Conservation (phyloP, 495 filamentous ascomycete species). For the Aspergillus bertholletiae region DNA sequence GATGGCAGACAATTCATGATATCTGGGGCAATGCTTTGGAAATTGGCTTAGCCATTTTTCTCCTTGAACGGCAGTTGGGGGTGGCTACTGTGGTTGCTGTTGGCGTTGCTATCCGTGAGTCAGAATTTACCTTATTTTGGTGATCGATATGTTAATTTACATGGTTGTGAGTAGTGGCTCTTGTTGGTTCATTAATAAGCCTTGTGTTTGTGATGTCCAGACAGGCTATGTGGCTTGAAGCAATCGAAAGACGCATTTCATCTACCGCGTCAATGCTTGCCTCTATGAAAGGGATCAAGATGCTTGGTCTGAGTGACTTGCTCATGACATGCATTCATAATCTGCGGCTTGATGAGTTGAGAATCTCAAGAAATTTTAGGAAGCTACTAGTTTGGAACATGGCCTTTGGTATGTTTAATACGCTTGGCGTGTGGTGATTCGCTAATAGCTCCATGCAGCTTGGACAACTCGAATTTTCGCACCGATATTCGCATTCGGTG, state of each 20-base stretch:
- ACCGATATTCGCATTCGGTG: conserved; percentile 50
- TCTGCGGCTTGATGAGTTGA: conserved; percentile 54
- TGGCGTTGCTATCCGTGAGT: conserved; percentile 44
- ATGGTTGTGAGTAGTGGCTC: conserved; percentile 20
- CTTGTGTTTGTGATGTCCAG: conserved; percentile 29
- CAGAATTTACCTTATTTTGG: conserved; percentile 17
- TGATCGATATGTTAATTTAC: neutral
- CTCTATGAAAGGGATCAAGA: conserved; percentile 59
- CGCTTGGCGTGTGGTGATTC: neutral
- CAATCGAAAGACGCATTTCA: conserved; percentile 51
- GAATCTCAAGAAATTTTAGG: conserved; percentile 53
- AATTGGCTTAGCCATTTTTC: conserved; percentile 54
- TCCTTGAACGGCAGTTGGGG: conserved; percentile 56
- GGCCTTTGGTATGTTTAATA: conserved; percentile 36
- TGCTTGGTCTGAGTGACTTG: conserved; percentile 50
- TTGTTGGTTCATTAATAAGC: conserved; percentile 33
- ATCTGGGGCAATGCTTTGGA: conserved; percentile 57
- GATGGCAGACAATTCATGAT: conserved; percentile 50
- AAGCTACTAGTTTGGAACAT: conserved; percentile 52
- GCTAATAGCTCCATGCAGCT: conserved; percentile 20
- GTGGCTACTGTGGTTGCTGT: conserved; percentile 50
- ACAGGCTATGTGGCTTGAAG: conserved; percentile 45
- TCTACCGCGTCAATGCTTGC: conserved; percentile 46
- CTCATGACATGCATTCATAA: conserved; percentile 41
- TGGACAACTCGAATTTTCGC: conserved; percentile 50